These are phyloP conservation scores for Gnaphalium uliginosum DNA, from an alignment of 129 eudicot genomes.

Conservation along the genomic window DNA sequence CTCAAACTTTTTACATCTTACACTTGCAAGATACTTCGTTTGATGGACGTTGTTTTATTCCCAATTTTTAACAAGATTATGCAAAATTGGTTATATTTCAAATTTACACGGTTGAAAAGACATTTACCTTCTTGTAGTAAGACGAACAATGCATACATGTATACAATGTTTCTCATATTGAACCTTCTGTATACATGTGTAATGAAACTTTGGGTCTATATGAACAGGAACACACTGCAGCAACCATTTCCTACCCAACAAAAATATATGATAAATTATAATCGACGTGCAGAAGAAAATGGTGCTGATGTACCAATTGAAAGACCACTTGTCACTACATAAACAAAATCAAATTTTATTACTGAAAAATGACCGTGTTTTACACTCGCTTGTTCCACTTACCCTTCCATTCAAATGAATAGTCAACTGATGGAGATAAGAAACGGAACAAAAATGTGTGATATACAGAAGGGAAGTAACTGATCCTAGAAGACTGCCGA, in stretches of 20 bases:
- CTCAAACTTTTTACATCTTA: not conserved
- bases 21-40: not conserved
- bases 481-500: constrained; percentile 15
- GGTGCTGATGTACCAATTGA: not conserved
- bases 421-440: not conserved
- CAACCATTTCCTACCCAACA: not conserved
- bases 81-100: not conserved
- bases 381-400: constrained; percentile 21
- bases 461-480: constrained; percentile 14
- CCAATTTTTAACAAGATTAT: not conserved
- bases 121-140: too few relatives aligned
- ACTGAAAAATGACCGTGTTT: constrained; percentile 3
- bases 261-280: not conserved
- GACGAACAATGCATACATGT: not conserved
- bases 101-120: not conserved
- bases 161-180: not conserved
- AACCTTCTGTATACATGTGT: not conserved
- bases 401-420: constrained; percentile 20
- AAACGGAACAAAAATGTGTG: constrained; percentile 21
- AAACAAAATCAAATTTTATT: not conserved
- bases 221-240: not conserved
- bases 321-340: not conserved
- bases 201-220: not conserved
- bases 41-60: not conserved
- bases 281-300: not conserved